These are phyloP conservation scores for Meyerozyma guilliermondii DNA, from an alignment of 1,139 yeast genomes.

Conservation along the genomic window DNA sequence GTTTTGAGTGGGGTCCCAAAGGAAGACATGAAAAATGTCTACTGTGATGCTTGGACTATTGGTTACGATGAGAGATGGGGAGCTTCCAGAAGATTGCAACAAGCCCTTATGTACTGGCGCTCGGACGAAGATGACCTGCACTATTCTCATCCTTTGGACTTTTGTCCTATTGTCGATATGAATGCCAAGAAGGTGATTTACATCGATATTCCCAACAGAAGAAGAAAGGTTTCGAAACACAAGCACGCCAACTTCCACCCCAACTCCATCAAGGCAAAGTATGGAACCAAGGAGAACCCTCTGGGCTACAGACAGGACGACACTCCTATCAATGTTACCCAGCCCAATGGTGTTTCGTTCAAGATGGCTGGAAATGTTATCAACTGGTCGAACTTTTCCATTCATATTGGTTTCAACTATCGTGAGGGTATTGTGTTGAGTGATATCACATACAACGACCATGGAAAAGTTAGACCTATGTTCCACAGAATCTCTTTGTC, in stretches of 20 bases:
- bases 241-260: constrained; percentile 70
- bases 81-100: constrained; percentile 68
- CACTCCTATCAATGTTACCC: constrained; percentile 63
- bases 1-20: constrained; percentile 62
- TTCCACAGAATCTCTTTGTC: constrained; percentile 75
- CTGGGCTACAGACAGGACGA: constrained; percentile 51
- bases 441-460: constrained; percentile 69
- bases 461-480: constrained; percentile 63
- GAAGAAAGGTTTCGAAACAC: constrained; percentile 66
- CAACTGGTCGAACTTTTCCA: constrained; percentile 71
- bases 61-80: constrained; percentile 87
- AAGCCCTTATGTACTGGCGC: constrained; percentile 76
- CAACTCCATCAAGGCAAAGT: constrained; percentile 52
- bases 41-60: constrained; percentile 84
- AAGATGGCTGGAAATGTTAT: constrained; percentile 62
- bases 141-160: constrained; percentile 79
- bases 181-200: constrained; percentile 61
- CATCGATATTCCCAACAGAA: constrained; percentile 69
- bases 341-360: constrained; percentile 81
- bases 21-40: constrained; percentile 61
- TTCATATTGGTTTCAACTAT: constrained; percentile 79
- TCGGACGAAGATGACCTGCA: constrained; percentile 76
- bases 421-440: constrained; percentile 80
- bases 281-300: constrained; percentile 48
- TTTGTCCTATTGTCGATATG: constrained; percentile 78